phyloP scores from a whole-genome alignment of 495 filamentous ascomycete species.

The Penicillium pancosmium region DNA sequence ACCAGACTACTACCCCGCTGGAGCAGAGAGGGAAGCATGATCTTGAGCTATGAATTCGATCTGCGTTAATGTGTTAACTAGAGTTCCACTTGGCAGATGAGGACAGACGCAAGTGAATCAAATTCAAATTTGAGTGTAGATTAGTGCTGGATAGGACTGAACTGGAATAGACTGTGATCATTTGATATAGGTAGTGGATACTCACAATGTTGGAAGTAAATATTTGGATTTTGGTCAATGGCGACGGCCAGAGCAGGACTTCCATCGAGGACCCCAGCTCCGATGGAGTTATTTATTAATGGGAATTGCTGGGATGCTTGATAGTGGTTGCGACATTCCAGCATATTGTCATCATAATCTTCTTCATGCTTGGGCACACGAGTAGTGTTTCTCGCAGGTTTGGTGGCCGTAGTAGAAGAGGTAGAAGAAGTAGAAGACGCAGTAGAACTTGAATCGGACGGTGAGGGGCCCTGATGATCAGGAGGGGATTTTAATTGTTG shows the following conservation, averaged over 20 bases:
- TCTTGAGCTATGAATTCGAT: slow-evolving; percentile 14
- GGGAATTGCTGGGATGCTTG: background rate
- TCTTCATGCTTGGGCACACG: slow-evolving; percentile 1
- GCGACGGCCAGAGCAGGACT: slow-evolving; percentile 1
- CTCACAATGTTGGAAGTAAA: slow-evolving; percentile 19
- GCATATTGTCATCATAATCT: background rate
- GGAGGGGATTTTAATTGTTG: slow-evolving; percentile 1
- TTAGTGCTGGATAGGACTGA: background rate
- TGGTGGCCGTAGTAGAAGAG: background rate
- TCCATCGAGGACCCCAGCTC: slow-evolving; percentile 5
- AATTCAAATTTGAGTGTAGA: no score
- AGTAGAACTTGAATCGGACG: background rate
- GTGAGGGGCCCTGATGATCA: background rate
- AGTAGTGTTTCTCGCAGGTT: background rate
- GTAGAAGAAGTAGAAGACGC: no score
- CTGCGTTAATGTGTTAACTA: background rate
- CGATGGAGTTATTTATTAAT: background rate
- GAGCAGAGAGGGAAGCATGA: slow-evolving; percentile 14
- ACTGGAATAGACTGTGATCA: no score
- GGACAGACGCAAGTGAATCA: no score
- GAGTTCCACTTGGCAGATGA: no score
- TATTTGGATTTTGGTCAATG: slow-evolving; percentile 12
- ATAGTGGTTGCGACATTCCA: no score
- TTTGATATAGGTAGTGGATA: background rate
- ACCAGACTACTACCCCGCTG: slow-evolving; percentile 6